These are phyloP conservation scores for Vitis hybrid DNA, from an alignment of 177 flowering plant species.

Conservation along the genomic window DNA sequence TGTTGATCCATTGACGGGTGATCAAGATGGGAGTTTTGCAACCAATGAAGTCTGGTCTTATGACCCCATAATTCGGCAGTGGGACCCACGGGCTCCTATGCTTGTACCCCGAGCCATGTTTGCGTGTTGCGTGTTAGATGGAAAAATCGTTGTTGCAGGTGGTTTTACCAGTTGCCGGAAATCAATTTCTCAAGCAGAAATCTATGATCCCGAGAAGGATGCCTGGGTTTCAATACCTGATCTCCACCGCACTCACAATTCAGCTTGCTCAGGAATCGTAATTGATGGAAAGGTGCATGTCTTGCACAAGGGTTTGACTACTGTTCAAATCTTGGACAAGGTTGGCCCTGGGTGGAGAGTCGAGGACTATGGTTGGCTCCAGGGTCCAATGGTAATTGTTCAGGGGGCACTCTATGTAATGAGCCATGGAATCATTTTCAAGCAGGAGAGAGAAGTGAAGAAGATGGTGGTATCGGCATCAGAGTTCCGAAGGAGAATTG, in stretches of 20 bases:
- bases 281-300: slow-evolving; percentile 77
- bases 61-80: slow-evolving; percentile 60
- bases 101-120: slow-evolving; percentile 92
- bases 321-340: slow-evolving; percentile 74
- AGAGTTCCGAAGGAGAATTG: slow-evolving; percentile 71
- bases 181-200: slow-evolving; percentile 81
- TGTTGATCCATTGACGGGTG: slow-evolving; percentile 90
- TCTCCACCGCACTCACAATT: slow-evolving; percentile 73
- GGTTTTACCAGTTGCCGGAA: slow-evolving; percentile 83
- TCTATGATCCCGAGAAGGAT: slow-evolving; percentile 83
- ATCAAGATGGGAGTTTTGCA: slow-evolving; percentile 89
- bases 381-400: slow-evolving; percentile 86
- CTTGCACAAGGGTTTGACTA: slow-evolving; percentile 85
- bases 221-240: slow-evolving; percentile 73
- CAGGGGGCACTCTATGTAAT: slow-evolving; percentile 65
- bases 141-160: slow-evolving; percentile 88
- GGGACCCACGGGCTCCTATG: slow-evolving; percentile 75
- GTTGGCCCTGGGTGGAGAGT: slow-evolving; percentile 55
- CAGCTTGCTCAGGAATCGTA: slow-evolving; percentile 77
- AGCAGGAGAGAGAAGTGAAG: slow-evolving; percentile 48
- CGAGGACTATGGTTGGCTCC: slow-evolving; percentile 72
- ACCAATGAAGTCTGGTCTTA: slow-evolving; percentile 92
- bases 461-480: slow-evolving; percentile 63
- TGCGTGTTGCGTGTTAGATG: slow-evolving; percentile 84
- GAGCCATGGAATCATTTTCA: slow-evolving; percentile 65